Conservation (phyloP, 2,329 filamentous ascomycete species). For the Fusarium marasasianum region DNA sequence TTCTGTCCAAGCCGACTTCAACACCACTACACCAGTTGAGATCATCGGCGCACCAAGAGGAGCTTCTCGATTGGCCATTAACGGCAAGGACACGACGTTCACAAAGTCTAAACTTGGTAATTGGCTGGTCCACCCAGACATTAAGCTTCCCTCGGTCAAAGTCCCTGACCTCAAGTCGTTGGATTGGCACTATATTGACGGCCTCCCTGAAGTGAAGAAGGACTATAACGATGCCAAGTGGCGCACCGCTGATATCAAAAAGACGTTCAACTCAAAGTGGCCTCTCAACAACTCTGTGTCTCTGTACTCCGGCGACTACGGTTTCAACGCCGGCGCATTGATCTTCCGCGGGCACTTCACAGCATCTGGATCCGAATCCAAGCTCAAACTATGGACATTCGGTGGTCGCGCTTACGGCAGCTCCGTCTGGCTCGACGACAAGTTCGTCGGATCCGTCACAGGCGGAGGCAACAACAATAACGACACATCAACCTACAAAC, state of each 20-base stretch:
- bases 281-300: constrained; percentile 70
- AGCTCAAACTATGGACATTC: constrained; percentile 66
- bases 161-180: constrained; percentile 65
- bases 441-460: constrained; percentile 71
- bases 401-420: constrained; percentile 75
- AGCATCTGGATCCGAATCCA: constrained; percentile 67
- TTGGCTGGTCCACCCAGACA: constrained; percentile 58
- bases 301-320: constrained; percentile 77
- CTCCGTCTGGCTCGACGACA: constrained; percentile 71
- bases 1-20: constrained; percentile 75
- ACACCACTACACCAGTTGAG: constrained; percentile 73
- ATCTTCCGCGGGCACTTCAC: constrained; percentile 77
- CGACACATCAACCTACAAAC: constrained; percentile 64
- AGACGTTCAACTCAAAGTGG: constrained; percentile 67
- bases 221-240: constrained; percentile 76
- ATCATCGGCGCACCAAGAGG: constrained; percentile 69
- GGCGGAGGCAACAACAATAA: constrained; percentile 61
- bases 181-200: constrained; percentile 75
- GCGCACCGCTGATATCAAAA: constrained; percentile 65
- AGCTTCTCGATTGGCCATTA: constrained; percentile 57
- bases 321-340: constrained; percentile 74
- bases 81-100: constrained; percentile 51
- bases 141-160: constrained; percentile 62
- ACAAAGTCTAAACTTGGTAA: constrained; percentile 53
- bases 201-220: constrained; percentile 72